Percentiles rank a stretch among this genome's conserved stretches.
Conservation (phyloP, 163 green algal genomes). For the Chlorella variabilis region DNA sequence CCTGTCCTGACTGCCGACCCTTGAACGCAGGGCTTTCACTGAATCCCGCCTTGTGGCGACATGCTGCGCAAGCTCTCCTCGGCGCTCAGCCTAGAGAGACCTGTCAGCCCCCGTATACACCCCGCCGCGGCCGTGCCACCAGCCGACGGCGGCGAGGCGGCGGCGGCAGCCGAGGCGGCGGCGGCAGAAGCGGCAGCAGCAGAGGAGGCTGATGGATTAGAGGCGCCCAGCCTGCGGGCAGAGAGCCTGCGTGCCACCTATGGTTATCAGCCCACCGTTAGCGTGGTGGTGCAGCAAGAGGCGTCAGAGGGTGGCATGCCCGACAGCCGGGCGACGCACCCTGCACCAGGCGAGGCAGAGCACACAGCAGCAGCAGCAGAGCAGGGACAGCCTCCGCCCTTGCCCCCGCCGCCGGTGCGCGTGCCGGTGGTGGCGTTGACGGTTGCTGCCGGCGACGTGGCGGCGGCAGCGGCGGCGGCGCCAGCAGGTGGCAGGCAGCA, state of each 20-base stretch:
- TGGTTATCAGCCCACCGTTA: not conserved
- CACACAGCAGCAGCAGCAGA: not conserved
- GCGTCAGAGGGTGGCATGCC: not conserved
- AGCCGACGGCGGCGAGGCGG: not conserved
- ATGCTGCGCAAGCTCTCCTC: slow-evolving; percentile 18
- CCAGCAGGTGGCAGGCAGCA: not conserved
- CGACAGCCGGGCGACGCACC: no score
- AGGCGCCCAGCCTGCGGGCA: not conserved
- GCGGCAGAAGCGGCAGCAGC: no score
- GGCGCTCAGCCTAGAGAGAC: not conserved
- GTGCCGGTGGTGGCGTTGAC: not conserved
- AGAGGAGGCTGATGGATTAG: no score
- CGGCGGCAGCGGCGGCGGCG: not conserved
- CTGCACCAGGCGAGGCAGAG: no score
- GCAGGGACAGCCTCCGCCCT: no score
- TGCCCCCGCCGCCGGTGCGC: not conserved
- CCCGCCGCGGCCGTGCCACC: not conserved
- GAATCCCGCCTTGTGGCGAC: no score
- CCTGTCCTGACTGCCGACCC: not conserved
- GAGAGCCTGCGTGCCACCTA: not conserved
- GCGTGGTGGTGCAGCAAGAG: not conserved
- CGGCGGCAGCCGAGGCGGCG: not conserved
- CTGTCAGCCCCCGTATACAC: slow-evolving; percentile 7
- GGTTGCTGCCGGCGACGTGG: not conserved
- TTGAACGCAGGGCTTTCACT: not conserved